Base-by-base conservation (phyloP, 306 rosid genomes). In the Pterocarpus macrocarpus region DNA sequence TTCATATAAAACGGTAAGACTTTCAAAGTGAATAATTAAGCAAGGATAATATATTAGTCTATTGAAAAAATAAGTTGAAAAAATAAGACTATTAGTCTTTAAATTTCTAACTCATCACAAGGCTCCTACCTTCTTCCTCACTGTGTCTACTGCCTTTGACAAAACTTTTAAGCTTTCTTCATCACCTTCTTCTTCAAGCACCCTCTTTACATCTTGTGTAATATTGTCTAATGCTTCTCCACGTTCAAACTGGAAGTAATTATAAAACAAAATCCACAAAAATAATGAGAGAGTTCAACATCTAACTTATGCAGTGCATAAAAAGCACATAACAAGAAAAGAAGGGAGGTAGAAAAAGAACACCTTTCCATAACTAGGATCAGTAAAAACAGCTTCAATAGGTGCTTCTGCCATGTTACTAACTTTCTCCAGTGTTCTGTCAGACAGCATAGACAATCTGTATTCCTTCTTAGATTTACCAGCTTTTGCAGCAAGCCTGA, bases 361-460 rank as follows among this genome's bases (percentile, higher is more conserved):
- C 83, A 95, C 98, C 96, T 95, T 95, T 78, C 99, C 99, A 81
- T 95, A 95, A 15, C 89, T 58, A 69, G 97, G 93, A 87, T 95
- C 98, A 9, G 99, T 93, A 85, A 95, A 95, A 79, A 95, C 91
- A 77, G 91, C 90, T 87, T 87, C 87, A 30, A 95, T 93, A 53
- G 92, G 94, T 81, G 88, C 86, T 90, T 85, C 97, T n/a, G 97
- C 97, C 86, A 93, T 28, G 63, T 75, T 81, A 13, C 75, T 33
- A 53, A 95, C 93, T 88, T 92, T 93, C 85, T 95, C 93, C 87
- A 93, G 67, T 52, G 96, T 91, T 79, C 65, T 86, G 71, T 93
- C 97, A 11, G 93, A 91, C 57, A 93, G 4, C 98, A 95, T 82
- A 67, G 99, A 95, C 91, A 95, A 83, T 80, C 61, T 95, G 85